These are phyloP conservation scores for Ceriops tagal DNA, from an alignment of 345 rosid genomes.

Conservation along the genomic window DNA sequence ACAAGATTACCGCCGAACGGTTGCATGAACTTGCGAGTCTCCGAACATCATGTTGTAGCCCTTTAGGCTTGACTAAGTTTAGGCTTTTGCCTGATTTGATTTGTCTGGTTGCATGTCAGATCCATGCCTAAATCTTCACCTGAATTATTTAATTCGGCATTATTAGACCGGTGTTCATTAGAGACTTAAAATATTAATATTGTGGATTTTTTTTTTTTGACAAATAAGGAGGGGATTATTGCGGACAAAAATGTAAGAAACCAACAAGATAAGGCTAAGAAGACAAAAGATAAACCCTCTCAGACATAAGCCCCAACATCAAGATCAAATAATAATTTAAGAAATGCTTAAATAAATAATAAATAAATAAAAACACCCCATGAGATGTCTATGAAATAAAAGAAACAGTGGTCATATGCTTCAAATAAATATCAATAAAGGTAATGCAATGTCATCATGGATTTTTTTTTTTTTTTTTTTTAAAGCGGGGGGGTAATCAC, in stretches of 20 bases:
- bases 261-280: neutral
- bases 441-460: no score
- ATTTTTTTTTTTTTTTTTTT: no score
- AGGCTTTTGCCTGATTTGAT: neutral
- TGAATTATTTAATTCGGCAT: neutral
- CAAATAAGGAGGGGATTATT: neutral
- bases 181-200: neutral
- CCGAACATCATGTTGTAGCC: neutral
- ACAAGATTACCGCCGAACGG: no score
- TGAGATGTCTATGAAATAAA: neutral
- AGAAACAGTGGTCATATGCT: neutral
- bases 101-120: neutral
- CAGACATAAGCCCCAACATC: neutral
- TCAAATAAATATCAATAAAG: no score
- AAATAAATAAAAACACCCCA: neutral
- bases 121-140: neutral
- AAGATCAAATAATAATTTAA: neutral
- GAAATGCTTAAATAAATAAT: neutral
- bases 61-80: neutral
- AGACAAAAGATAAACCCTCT: neutral
- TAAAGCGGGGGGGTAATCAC: neutral
- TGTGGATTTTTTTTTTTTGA: no score
- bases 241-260: neutral
- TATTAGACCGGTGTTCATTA: neutral
- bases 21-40: no score